phyloP scores from a whole-genome alignment of 306 rosid genomes.

The Lathyrus aphaca region DNA sequence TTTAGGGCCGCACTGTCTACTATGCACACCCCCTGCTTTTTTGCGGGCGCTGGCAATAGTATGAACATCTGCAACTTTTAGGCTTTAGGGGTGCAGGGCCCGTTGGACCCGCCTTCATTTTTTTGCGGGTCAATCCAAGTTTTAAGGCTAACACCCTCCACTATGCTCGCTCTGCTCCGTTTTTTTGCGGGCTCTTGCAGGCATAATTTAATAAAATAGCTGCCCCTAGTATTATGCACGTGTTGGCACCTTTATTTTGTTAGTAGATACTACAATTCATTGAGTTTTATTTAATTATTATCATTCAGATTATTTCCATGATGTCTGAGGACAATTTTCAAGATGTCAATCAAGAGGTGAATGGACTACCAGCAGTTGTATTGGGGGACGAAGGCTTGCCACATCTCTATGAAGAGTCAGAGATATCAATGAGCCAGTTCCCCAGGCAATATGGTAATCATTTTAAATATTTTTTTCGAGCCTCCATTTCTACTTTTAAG shows the following conservation, averaged over 20 bases:
- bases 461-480: slow-evolving; percentile 6
- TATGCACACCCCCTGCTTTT: no score
- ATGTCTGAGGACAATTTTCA: slow-evolving; percentile 39
- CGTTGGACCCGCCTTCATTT: no score
- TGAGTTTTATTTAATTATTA: slow-evolving; percentile 8
- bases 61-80: no score
- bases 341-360: slow-evolving; percentile 34
- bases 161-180: no score
- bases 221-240: background rate
- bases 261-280: slow-evolving; percentile 23
- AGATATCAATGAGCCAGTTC: slow-evolving; percentile 47
- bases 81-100: no score
- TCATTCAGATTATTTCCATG: slow-evolving; percentile 50
- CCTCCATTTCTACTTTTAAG: background rate
- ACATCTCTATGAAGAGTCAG: slow-evolving; percentile 50
- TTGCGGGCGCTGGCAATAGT: no score
- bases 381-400: slow-evolving; percentile 52
- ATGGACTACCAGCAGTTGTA: slow-evolving; percentile 39
- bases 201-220: no score
- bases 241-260: background rate
- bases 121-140: no score
- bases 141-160: no score
- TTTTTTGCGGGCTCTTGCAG: no score
- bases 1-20: no score
- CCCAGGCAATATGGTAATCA: slow-evolving; percentile 48